Evolutionary conservation across 768 basidiomycete genomes (phyloP), one percentile per base, ranked within the genome.

Genomic region (Porpolomopsis calyptriformis): DNA sequence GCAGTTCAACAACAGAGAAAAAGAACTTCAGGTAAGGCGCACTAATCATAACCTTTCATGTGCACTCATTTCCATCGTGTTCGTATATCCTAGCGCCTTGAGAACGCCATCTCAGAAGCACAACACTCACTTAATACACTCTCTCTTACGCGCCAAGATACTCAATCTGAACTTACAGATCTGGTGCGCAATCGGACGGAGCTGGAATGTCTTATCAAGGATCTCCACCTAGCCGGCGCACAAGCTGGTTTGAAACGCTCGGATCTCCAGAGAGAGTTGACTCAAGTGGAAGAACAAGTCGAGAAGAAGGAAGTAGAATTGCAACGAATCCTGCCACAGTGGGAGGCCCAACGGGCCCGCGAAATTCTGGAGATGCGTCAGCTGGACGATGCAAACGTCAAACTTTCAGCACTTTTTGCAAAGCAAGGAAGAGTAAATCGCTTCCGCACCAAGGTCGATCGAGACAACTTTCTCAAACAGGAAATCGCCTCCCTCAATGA

Each of bases 371-470:
- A 82, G 65, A 76, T 77, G 56, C 73, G 77, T 40, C 74, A 69
- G 22, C 70, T 96, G 52, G 90, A 93, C 50, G 78, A 82, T 33
- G 80, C 80, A 0, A 78, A 75, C 42, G 81, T 85, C 1, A 74
- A 71, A 38, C 65, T 97, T 2, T 71, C 75, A 1, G 76, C 84
- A 0, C 69, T 99, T 1, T 91, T 84, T 57, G 82, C 85, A 2
- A 98, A 98, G 59, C 91, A 90, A 60, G 92, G 92, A 2, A 83
- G 96, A 18, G 71, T 83, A 31, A 78, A 80, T 42, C 86, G 85
- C 55, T 99, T 96, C 67, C 68, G 79, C 18, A 87, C 85, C 11
- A 82, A 81, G 56, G 70, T 73, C 0, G 90, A 93, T 55, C 79
- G 96, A 6, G 94, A 99, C 58, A 66, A 71, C 18, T 97, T 77